phyloP scores from a whole-genome alignment of 495 filamentous ascomycete species.

The Zalerion maritima region DNA sequence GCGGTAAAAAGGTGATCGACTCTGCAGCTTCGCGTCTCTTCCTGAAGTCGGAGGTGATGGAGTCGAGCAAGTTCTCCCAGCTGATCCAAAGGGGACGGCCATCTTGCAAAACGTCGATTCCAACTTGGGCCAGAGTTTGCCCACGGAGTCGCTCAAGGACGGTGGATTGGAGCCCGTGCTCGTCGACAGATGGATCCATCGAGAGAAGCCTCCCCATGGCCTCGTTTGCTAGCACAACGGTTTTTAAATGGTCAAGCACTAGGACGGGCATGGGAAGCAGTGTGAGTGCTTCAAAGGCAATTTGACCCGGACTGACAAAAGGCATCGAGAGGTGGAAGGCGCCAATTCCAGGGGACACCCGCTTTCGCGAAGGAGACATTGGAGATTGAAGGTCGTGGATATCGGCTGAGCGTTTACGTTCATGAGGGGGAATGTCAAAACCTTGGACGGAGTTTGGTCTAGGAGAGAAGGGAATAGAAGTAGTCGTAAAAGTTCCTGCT shows the following conservation, averaged over 20 bases:
- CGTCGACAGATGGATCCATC: constrained; percentile 17
- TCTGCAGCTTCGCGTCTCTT: constrained; percentile 5
- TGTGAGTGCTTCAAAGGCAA: constrained; percentile 37
- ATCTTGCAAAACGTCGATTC: constrained; percentile 46
- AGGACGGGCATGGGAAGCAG: constrained; percentile 43
- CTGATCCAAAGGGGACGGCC: constrained; percentile 36
- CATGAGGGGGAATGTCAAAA: no score
- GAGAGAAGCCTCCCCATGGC: constrained; percentile 51
- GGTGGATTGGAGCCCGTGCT: constrained; percentile 14
- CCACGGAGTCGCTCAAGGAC: constrained; percentile 36
- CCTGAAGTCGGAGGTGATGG: constrained; percentile 31
- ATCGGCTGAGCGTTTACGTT: no score
- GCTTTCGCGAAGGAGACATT: no score
- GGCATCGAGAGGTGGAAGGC: no score
- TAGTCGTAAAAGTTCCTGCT: no score
- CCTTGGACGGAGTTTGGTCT: no score
- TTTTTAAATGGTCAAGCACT: constrained; percentile 40
- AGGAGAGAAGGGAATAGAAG: no score
- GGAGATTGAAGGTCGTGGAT: no score
- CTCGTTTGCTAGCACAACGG: constrained; percentile 53
- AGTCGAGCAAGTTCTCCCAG: constrained; percentile 41
- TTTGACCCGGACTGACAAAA: no score
- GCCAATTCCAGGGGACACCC: no score
- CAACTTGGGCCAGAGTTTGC: constrained; percentile 42
- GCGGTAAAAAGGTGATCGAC: constrained; percentile 6